Conservation (phyloP, 2,329 filamentous ascomycete genomes). For the Fusarium bactridioides region DNA sequence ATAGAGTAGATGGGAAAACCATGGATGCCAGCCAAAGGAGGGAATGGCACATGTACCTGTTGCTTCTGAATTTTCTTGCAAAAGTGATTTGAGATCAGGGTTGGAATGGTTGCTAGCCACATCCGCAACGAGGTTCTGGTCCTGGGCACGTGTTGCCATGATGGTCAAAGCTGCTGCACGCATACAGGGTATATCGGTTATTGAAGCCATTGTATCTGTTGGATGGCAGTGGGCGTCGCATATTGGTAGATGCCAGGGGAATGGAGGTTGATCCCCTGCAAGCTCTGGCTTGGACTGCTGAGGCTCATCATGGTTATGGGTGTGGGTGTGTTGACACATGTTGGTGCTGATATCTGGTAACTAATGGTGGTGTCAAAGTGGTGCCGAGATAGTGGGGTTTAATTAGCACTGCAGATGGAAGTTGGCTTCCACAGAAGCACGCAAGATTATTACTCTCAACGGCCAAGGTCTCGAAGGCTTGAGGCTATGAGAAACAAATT, state of each 20-base stretch:
- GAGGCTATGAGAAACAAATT: neutral
- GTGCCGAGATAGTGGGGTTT: neutral
- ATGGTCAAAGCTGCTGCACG: constrained; percentile 71
- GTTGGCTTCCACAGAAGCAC: neutral
- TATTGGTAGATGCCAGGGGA: constrained; percentile 76
- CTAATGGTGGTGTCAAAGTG: neutral
- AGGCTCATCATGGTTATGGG: constrained; percentile 8
- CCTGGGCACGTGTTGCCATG: constrained; percentile 79
- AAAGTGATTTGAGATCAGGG: neutral
- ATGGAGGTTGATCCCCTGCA: constrained; percentile 42
- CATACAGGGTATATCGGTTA: constrained; percentile 69
- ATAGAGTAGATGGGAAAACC: constrained; percentile 83
- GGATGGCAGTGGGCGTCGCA: constrained; percentile 87
- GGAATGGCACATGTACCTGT: constrained; percentile 57
- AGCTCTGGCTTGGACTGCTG: neutral
- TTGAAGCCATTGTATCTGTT: constrained; percentile 75
- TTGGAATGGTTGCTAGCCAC: constrained; percentile 67
- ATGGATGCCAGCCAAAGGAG: constrained; percentile 88
- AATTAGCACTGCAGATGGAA: neutral
- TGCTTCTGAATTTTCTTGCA: neutral
- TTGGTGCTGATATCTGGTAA: neutral
- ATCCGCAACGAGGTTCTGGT: constrained; percentile 75
- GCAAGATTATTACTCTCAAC: neutral
- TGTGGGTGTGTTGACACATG: constrained; percentile 20
- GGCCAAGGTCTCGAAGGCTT: neutral